These are phyloP conservation scores for Xerophyta viscosa DNA, from an alignment of 106 monocot species.

Conservation along the genomic window DNA sequence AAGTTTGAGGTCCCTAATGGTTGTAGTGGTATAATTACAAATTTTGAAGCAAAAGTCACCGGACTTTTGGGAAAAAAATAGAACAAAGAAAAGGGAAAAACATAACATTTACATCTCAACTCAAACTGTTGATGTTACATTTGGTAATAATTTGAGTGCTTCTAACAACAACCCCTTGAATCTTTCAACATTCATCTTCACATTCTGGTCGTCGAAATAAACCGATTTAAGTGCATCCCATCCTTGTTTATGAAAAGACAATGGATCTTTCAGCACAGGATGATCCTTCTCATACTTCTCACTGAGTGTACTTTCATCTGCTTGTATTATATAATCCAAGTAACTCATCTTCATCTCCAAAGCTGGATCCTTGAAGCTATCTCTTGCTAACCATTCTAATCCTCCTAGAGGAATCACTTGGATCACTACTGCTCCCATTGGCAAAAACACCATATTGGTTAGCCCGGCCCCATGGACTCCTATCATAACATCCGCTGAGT, in stretches of 20 bases:
- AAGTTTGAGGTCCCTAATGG: too few species aligned
- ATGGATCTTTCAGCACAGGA: constrained; percentile 49
- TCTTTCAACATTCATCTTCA: constrained; percentile 35
- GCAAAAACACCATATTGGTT: constrained; percentile 35
- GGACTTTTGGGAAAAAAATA: too few species aligned
- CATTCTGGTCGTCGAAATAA: constrained; percentile 44
- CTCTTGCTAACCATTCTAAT: constrained; percentile 19
- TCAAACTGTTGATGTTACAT: too few species aligned
- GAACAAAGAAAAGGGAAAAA: too few species aligned
- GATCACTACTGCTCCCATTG: constrained; percentile 16
- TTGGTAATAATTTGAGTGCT: too few species aligned
- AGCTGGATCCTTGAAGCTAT: constrained; percentile 38
- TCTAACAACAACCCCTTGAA: too few species aligned
- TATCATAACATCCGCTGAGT: constrained; percentile 44
- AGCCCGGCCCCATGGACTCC: constrained; percentile 37
- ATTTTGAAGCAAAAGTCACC: too few species aligned
- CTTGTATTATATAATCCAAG: constrained; percentile 47
- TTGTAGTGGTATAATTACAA: too few species aligned
- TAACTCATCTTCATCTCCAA: constrained; percentile 44
- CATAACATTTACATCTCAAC: too few species aligned
- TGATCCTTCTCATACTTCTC: constrained; percentile 42
- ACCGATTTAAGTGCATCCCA: constrained; percentile 24
- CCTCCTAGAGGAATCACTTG: constrained; percentile 45
- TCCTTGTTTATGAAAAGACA: constrained; percentile 34
- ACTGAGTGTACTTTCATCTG: constrained; percentile 34